Base-by-base conservation (phyloP, 2,329 filamentous ascomycete species). In the Phoma sp. region DNA sequence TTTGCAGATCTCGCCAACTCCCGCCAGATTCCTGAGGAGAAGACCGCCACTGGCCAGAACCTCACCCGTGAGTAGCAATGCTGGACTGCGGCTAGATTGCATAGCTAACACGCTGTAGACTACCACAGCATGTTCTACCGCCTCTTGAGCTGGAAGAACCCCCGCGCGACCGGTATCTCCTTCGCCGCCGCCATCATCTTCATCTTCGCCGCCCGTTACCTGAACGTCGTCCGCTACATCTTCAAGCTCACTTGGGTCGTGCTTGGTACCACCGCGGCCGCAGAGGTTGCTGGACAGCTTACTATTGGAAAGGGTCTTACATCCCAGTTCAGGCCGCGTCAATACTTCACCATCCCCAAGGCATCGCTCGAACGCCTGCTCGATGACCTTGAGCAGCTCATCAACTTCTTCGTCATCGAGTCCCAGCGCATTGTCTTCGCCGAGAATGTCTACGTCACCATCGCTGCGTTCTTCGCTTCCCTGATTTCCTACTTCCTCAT, bases 321-420 rank as follows among this genome's bases (percentile, higher is more conserved):
- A 46, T 83, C 82, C 62, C 83, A 84, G 59, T 81, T 88, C 76
- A 80, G 86, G 53, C 86, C 86, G 20, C 81, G 80, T 67, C 83
- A 83, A 69, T 88, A 88, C 80, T 88, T 86, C 77, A 86, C 82
- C 42, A 82, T 88, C 53, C 84, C 84, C 29, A 84, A 85, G 70
- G 85, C 87, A 64, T 84, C 83, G 42, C 78, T 87, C 29, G 85
- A 88, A 72, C 82, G 80, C 53, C 74, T 84, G 18, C 75, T 86
- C 42, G 85, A 86, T 60, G 86, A 88, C 69, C 69, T 86, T 12
- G 84, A 86, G 71, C 84, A 88, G 75, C 77, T 88, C 47, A 79
- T 84, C 75, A 87, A 88, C 77, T 88, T 88, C 76, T 85, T 87
- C 74, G 80, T 88, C 62, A 87, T 88, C 59, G 86, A 88, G 71